These are phyloP conservation scores for Penicillium concentricum DNA, from an alignment of 2,329 filamentous ascomycete species.

Conservation along the genomic window DNA sequence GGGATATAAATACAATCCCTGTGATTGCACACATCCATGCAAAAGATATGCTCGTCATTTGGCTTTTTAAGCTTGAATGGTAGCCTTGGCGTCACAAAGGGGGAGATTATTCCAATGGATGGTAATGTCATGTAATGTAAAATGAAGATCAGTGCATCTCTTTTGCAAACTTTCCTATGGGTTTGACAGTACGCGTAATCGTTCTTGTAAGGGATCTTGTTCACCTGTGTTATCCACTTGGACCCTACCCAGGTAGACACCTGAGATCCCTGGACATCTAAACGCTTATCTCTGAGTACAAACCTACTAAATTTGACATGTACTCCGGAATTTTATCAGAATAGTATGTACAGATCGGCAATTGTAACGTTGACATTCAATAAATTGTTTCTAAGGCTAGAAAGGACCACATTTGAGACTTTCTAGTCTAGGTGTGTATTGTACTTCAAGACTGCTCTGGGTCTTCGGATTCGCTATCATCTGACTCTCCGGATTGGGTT, in stretches of 20 bases:
- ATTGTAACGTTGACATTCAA: neutral
- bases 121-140: neutral
- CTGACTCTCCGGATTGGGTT: too few relatives aligned
- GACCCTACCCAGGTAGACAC: neutral
- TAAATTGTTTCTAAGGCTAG: neutral
- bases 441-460: neutral
- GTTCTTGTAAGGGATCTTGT: too few relatives aligned
- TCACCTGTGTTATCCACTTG: too few relatives aligned
- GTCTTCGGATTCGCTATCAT: too few relatives aligned
- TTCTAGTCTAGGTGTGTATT: neutral
- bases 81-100: conserved; percentile 18
- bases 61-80: conserved; percentile 14
- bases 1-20: neutral
- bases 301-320: neutral
- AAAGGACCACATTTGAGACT: neutral
- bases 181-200: neutral
- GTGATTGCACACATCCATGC: neutral
- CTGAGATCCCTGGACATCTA: neutral
- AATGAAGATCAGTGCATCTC: neutral
- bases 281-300: too few relatives aligned
- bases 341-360: neutral
- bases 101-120: neutral
- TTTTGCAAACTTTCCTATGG: neutral
- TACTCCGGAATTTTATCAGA: neutral
- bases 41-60: neutral